Percentiles rank a stretch among this genome's conserved stretches.
Evolutionary conservation across 1,284 basidiomycete species (phyloP).

Genomic region (Ustilago hordei): DNA sequence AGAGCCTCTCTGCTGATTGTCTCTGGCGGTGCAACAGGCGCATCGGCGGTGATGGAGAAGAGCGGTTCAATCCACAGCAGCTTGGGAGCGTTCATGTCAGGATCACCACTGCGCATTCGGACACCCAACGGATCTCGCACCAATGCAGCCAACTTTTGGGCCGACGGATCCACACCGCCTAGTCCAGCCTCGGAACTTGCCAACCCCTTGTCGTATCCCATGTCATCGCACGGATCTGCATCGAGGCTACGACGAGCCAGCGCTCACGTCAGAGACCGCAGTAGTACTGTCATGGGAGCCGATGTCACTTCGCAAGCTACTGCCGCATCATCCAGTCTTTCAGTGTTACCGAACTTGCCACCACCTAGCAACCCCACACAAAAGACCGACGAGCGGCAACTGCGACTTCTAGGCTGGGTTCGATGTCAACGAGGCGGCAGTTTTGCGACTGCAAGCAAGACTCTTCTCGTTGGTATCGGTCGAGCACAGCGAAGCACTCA

Average conservation of each 20-base stretch:
- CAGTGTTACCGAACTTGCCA: slow-evolving; percentile 27
- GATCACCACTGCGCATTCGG: slow-evolving; percentile 42
- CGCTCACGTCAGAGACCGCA: slow-evolving; percentile 41
- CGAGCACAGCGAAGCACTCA: slow-evolving; percentile 23
- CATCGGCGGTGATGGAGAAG: slow-evolving; percentile 29
- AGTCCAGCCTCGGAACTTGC: slow-evolving; percentile 40
- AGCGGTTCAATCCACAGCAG: slow-evolving; percentile 40
- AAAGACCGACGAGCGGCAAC: slow-evolving; percentile 34
- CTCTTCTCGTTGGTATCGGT: slow-evolving; percentile 24
- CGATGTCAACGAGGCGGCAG: slow-evolving; percentile 38
- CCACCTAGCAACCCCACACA: slow-evolving; percentile 28
- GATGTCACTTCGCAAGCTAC: slow-evolving; percentile 17
- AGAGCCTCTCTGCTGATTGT: slow-evolving; percentile 37
- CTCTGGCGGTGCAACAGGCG: slow-evolving; percentile 7
- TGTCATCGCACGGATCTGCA: slow-evolving; percentile 49
- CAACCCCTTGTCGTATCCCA: slow-evolving; percentile 42
- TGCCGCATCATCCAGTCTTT: slow-evolving; percentile 29
- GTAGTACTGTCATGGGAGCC: slow-evolving; percentile 7
- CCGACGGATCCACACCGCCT: slow-evolving; percentile 42
- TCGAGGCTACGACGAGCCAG: slow-evolving; percentile 40
- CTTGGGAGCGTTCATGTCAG: slow-evolving; percentile 23
- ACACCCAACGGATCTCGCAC: slow-evolving; percentile 42
- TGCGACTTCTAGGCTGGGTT: slow-evolving; percentile 48
- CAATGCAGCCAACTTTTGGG: slow-evolving; percentile 45
- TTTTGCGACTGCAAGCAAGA: slow-evolving; percentile 14